A percentile compares a stretch with the other conserved stretches of the same genome.
phyloP scores from a whole-genome alignment of 495 filamentous ascomycete genomes.

The Aspergillus coremiiformis region DNA sequence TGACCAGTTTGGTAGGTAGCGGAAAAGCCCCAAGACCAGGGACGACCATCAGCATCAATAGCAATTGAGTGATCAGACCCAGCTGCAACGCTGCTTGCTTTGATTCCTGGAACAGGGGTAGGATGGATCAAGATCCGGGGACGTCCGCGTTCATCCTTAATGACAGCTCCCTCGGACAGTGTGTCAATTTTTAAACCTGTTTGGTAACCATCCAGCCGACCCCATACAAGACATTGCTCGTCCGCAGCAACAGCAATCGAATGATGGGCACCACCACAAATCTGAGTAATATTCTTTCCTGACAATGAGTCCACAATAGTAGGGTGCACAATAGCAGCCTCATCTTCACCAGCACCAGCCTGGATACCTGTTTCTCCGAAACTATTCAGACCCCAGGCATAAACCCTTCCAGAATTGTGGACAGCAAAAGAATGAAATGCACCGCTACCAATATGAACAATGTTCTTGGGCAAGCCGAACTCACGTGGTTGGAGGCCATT shows the following conservation, averaged over 20 bases:
- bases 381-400: slow-evolving; percentile 82
- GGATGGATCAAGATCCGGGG: slow-evolving; percentile 51
- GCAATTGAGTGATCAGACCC: slow-evolving; percentile 54
- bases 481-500: slow-evolving; percentile 60
- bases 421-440: slow-evolving; percentile 64
- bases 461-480: slow-evolving; percentile 57
- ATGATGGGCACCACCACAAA: slow-evolving; percentile 54
- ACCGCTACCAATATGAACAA: slow-evolving; percentile 47
- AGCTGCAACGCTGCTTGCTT: slow-evolving; percentile 36
- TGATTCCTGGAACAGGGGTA: slow-evolving; percentile 41
- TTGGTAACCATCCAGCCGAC: slow-evolving; percentile 52
- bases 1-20: slow-evolving; percentile 58
- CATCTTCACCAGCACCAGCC: slow-evolving; percentile 59
- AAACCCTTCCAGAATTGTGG: slow-evolving; percentile 61
- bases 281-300: slow-evolving; percentile 32
- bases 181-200: slow-evolving; percentile 46
- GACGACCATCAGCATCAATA: slow-evolving; percentile 49
- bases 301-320: slow-evolving; percentile 53
- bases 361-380: slow-evolving; percentile 73
- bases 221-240: slow-evolving; percentile 53
- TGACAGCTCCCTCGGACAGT: slow-evolving; percentile 42
- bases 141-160: slow-evolving; percentile 40
- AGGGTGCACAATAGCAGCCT: slow-evolving; percentile 50
- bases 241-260: slow-evolving; percentile 45
- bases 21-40: slow-evolving; percentile 57